Conservation (phyloP, 2,329 filamentous ascomycete species). For the Exserohilum turcica region DNA sequence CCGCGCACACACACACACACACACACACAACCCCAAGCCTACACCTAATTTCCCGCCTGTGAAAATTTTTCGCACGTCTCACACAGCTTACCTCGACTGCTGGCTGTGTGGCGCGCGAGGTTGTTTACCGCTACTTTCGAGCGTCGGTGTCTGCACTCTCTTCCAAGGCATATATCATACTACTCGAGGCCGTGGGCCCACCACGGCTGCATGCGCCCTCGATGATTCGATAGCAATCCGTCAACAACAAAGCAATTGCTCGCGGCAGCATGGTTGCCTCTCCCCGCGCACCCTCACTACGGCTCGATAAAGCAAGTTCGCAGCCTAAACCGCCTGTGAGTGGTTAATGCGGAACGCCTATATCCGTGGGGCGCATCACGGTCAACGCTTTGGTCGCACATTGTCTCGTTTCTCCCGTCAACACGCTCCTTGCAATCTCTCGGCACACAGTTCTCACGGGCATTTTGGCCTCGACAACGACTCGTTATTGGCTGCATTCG, state of each 20-base stretch:
- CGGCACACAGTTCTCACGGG: slow-evolving; percentile 44
- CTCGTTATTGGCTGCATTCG: slow-evolving; percentile 37
- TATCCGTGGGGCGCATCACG: slow-evolving; percentile 45
- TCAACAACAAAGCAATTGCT: slow-evolving; percentile 41
- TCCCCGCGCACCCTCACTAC: slow-evolving; percentile 32
- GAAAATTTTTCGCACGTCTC: slow-evolving; percentile 43
- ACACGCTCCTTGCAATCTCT: slow-evolving; percentile 40
- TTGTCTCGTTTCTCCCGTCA: slow-evolving; percentile 37
- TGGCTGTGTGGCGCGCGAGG: slow-evolving; percentile 28
- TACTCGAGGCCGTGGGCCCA: slow-evolving; percentile 31
- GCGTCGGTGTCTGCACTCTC: slow-evolving; percentile 16
- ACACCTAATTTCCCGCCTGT: slow-evolving; percentile 46
- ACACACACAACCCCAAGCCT: slow-evolving; percentile 30
- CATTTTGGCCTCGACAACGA: slow-evolving; percentile 34
- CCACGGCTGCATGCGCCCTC: slow-evolving; percentile 34
- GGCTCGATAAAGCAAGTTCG: slow-evolving; percentile 36
- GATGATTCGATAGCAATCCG: slow-evolving; percentile 38
- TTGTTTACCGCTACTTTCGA: slow-evolving; percentile 47
- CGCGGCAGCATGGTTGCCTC: slow-evolving; percentile 39
- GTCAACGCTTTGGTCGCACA: slow-evolving; percentile 27
- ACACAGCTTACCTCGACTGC: slow-evolving; percentile 30
- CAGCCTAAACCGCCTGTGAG: slow-evolving; percentile 33
- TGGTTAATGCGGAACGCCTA: slow-evolving; percentile 40
- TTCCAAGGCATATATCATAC: slow-evolving; percentile 25
- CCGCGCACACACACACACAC: too few relatives aligned